A percentile compares a stretch with the other conserved stretches of the same genome.
Evolutionary conservation across 1,284 basidiomycete genomes (phyloP).

Genomic region (Puccinia coronata): DNA sequence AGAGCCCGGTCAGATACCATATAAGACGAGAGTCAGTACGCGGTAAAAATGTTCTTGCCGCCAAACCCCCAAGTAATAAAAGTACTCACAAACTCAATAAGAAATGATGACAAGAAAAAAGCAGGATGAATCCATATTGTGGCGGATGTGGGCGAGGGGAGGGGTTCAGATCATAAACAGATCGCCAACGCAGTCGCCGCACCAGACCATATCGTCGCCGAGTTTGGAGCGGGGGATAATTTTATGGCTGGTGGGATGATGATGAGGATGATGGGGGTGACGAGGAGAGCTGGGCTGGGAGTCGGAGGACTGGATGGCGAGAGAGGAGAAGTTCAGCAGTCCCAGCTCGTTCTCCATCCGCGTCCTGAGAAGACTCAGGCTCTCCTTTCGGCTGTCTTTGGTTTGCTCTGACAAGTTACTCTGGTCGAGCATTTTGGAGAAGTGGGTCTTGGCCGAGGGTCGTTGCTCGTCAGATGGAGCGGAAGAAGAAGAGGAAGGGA

Average conservation of each 20-base stretch:
- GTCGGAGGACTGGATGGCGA: neutral
- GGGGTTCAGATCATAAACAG: constrained; percentile 41
- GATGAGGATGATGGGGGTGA: neutral
- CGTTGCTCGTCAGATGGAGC: neutral
- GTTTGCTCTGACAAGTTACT: constrained; percentile 37
- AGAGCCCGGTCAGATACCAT: too few relatives aligned
- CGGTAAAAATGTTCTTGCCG: too few relatives aligned
- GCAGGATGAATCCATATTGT: neutral
- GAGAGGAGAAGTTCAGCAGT: neutral
- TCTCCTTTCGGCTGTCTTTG: constrained; percentile 34
- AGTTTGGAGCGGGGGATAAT: constrained; percentile 22
- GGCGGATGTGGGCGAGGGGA: neutral
- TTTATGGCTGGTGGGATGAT: neutral
- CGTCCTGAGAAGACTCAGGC: constrained; percentile 37
- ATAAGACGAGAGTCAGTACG: too few relatives aligned
- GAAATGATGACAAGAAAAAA: constrained; percentile 4
- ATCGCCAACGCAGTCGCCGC: constrained; percentile 47
- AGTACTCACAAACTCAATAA: neutral
- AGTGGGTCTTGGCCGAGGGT: neutral
- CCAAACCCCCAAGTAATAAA: neutral
- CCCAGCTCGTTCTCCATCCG: constrained; percentile 47
- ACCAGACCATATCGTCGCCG: constrained; percentile 49
- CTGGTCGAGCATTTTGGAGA: constrained; percentile 44
- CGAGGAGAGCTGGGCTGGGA: neutral
- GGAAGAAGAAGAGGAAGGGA: neutral